These are phyloP conservation scores for Hexamita inflata DNA, from an alignment of 208 protist genomes.

Conservation along the genomic window DNA sequence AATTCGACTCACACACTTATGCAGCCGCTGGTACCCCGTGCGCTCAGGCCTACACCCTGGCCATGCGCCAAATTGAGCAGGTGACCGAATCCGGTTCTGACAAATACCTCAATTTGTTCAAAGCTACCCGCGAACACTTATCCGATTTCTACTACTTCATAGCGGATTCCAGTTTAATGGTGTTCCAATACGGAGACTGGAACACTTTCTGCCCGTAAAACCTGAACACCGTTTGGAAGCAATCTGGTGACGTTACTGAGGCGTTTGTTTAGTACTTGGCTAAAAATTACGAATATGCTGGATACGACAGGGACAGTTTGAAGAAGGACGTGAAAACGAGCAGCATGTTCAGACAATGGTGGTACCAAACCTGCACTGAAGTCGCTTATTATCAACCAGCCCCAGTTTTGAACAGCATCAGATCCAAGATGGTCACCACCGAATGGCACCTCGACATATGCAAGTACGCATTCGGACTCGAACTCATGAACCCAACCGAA, in stretches of 20 bases:
- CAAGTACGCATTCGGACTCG: not conserved
- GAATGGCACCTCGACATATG: constrained; percentile 9
- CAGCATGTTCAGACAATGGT: constrained; percentile 9
- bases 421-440: not conserved
- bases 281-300: not conserved
- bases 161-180: constrained; percentile 3
- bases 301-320: not conserved
- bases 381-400: constrained; percentile 25
- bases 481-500: not conserved
- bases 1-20: constrained; percentile 23
- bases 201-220: not conserved
- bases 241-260: not conserved
- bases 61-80: not conserved
- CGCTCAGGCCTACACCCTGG: not conserved
- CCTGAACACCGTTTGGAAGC: not conserved
- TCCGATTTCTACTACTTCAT: constrained; percentile 21
- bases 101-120: not conserved
- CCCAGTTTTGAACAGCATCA: constrained; percentile 1
- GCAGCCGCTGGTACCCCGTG: not conserved
- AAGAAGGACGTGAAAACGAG: too few relatives aligned
- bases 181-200: constrained; percentile 4
- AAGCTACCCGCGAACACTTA: not conserved
- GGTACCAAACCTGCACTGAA: constrained; percentile 24
- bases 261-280: not conserved
- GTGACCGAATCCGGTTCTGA: too few relatives aligned